phyloP scores from a whole-genome alignment of 2,329 filamentous ascomycete species.

The Penicillium sp. region DNA sequence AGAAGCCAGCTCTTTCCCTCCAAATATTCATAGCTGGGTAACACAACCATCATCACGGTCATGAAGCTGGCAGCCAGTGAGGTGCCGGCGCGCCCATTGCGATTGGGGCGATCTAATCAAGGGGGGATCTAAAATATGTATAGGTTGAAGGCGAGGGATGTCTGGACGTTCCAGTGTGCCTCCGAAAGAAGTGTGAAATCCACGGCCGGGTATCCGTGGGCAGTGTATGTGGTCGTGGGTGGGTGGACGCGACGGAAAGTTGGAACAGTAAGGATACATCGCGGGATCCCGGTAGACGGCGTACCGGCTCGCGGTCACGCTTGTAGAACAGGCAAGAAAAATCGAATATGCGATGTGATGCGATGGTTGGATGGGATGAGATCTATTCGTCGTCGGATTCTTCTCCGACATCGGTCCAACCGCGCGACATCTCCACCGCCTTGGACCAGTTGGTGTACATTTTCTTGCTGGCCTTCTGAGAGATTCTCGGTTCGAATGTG shows the following conservation, averaged over 20 bases:
- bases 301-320: conserved; percentile 11
- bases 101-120: conserved; percentile 15
- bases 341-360: neutral
- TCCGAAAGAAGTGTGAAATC: neutral
- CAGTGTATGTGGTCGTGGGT: neutral
- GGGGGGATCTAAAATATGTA: conserved; percentile 21
- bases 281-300: neutral
- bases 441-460: conserved; percentile 70
- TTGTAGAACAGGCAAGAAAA: conserved; percentile 7
- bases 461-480: conserved; percentile 53
- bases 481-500: conserved; percentile 65
- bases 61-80: conserved; percentile 13
- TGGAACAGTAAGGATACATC: neutral
- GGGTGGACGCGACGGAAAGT: conserved; percentile 2
- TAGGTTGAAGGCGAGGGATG: conserved; percentile 14
- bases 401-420: conserved; percentile 53
- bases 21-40: conserved; percentile 6
- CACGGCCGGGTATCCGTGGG: neutral
- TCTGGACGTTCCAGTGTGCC: conserved; percentile 7
- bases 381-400: conserved; percentile 23
- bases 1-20: conserved; percentile 12
- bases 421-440: conserved; percentile 73
- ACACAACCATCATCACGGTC: conserved; percentile 24
- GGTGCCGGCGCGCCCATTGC: conserved; percentile 17
- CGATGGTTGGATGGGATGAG: neutral